A percentile compares a stretch with the other conserved stretches of the same genome.
These are phyloP conservation scores for Nepenthes mirabilis DNA, from an alignment of 148 eudicot species.

Conservation along the genomic window DNA sequence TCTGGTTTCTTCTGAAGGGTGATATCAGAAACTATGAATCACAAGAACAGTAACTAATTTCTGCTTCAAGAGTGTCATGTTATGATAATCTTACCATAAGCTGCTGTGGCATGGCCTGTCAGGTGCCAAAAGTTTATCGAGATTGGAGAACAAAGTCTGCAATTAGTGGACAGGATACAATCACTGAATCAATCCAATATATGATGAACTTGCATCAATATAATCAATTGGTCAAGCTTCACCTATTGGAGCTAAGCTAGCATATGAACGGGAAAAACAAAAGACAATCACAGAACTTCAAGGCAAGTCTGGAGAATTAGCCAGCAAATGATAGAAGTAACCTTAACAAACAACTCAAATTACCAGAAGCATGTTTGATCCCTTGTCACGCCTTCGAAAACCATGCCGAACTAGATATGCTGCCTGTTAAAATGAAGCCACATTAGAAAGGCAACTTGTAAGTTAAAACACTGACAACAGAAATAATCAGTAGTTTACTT, in stretches of 20 bases:
- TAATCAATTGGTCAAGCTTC: not conserved
- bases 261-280: too few relatives aligned
- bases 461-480: not conserved
- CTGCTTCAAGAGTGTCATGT: not conserved
- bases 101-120: slow-evolving; percentile 77
- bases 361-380: slow-evolving; percentile 95
- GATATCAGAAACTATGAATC: too few relatives aligned
- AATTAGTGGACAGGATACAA: not conserved
- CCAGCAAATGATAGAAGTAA: not conserved
- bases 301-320: too few relatives aligned
- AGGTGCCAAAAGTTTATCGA: slow-evolving; percentile 73
- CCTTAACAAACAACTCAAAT: slow-evolving; percentile 2
- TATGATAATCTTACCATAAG: slow-evolving; percentile 52
- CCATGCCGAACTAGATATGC: slow-evolving; percentile 64
- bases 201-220: not conserved
- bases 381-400: slow-evolving; percentile 57
- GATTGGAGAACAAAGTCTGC: slow-evolving; percentile 75
- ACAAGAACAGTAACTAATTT: not conserved
- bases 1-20: too few relatives aligned
- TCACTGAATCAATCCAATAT: not conserved
- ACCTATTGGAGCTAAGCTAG: too few relatives aligned
- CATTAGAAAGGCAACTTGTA: slow-evolving; percentile 6
- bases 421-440: slow-evolving; percentile 40
- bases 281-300: too few relatives aligned
- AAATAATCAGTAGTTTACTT: slow-evolving; percentile 1